Base-by-base conservation (phyloP, 345 rosid genomes). In the Lenwebbia sp. region DNA sequence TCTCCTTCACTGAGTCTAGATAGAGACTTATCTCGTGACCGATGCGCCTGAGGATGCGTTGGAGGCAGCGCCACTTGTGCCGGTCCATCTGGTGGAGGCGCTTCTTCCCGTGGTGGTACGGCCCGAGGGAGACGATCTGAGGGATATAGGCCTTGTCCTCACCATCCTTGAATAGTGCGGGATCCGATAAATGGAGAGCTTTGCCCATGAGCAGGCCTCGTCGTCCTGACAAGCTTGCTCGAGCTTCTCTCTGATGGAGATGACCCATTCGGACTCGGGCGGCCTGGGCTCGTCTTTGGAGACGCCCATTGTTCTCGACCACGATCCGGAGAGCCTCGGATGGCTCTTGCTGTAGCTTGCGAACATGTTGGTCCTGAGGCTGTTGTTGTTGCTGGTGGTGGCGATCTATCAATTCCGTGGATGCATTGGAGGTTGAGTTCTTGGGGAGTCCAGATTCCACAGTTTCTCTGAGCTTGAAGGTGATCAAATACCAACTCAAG, bases 31-130 rank as follows among this genome's bases (percentile, higher is more conserved):
- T 90, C 30, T 84, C 90, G 83, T 44, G 47, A 6, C 5, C 1
- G 47, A 1, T 44, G 7, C 47, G 47, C 8, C 1, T 7, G 9
- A 44, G 47, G 9, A 95, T 86, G 87, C 84, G 94, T 86, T 92
- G 89, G 82, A 96, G 94, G 15, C 95, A 90, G 5, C 96, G 95
- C 97, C 98, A 96, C 87, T 96, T 95, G 87, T 96, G 98, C 47
- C 91, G 92, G 33, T 95, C 98, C 97, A 95, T 93, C 60, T 91
- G 91, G 51, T 94, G 92, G 5, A 95, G 92, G 11, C 94, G 94
- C 85, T 86, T 91, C 91, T 92, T 94, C 25, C 94, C 95, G 15
- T 94, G 96, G 87, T 96, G 97, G 89, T 94, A 95, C 30, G 99
- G 98, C 86, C 98, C 98, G 56, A 96, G 78, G 10, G 98, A 96